phyloP scores from a whole-genome alignment of 257 asterid species.

The Solanum phureja region DNA sequence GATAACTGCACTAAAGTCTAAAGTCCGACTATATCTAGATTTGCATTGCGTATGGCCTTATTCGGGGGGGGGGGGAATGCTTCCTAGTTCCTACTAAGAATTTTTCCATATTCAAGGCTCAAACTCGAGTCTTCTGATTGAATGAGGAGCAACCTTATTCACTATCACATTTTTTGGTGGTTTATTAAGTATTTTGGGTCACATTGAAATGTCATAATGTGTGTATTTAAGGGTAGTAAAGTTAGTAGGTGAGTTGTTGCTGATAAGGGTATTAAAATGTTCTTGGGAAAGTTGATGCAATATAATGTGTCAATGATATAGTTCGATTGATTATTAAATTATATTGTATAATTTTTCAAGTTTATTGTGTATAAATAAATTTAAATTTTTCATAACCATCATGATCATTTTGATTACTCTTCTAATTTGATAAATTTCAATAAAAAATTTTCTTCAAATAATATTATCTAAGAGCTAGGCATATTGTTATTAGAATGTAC shows the following conservation, averaged over 20 bases:
- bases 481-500: not conserved
- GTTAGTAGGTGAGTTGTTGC: not conserved
- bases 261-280: not conserved
- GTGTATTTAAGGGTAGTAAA: not conserved
- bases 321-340: not conserved
- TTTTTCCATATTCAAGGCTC: rapidly evolving
- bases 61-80: not conserved
- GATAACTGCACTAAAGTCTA: no score
- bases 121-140: not conserved
- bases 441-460: not conserved
- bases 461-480: not conserved
- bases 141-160: no score
- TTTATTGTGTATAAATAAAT: no score
- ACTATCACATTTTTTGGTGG: not conserved
- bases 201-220: not conserved
- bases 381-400: not conserved
- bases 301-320: not conserved
- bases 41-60: not conserved
- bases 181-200: not conserved
- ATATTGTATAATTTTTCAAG: not conserved
- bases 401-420: not conserved
- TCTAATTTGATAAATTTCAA: not conserved
- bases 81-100: no score
- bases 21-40: not conserved
- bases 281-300: not conserved